These are phyloP conservation scores for Xylaria telfairii DNA, from an alignment of 495 filamentous ascomycete genomes.

Conservation along the genomic window DNA sequence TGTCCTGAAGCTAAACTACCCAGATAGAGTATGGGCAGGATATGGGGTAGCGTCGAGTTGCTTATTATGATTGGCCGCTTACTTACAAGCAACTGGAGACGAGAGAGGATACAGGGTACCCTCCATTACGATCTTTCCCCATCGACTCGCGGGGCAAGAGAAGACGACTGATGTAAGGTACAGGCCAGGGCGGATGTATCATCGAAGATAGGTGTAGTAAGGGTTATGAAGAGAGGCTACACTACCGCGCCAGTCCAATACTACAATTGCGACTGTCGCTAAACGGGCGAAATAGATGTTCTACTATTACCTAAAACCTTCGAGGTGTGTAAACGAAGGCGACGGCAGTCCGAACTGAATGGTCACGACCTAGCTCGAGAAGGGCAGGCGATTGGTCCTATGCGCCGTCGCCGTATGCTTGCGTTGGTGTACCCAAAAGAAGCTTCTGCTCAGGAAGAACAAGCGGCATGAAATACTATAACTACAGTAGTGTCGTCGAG, in stretches of 20 bases:
- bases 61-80: slow-evolving; percentile 10
- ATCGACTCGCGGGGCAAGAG: slow-evolving; percentile 20
- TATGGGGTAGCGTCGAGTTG: slow-evolving; percentile 6
- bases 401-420: not conserved
- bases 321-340: not conserved
- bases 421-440: slow-evolving; percentile 8
- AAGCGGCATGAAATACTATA: not conserved
- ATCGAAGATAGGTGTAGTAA: slow-evolving; percentile 9
- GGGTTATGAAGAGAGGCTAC: not conserved
- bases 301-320: slow-evolving; percentile 8
- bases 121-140: slow-evolving; percentile 18
- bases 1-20: slow-evolving; percentile 11
- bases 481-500: not conserved
- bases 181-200: slow-evolving; percentile 9
- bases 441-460: slow-evolving; percentile 2
- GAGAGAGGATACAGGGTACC: slow-evolving; percentile 25
- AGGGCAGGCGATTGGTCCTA: not conserved
- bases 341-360: not conserved
- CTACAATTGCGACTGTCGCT: not conserved
- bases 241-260: not conserved
- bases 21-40: not conserved
- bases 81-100: slow-evolving; percentile 11
- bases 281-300: not conserved
- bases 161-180: slow-evolving; percentile 25
- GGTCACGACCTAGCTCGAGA: not conserved